phyloP scores from a whole-genome alignment of 495 filamentous ascomycete genomes.

The Tuber aestivum region DNA sequence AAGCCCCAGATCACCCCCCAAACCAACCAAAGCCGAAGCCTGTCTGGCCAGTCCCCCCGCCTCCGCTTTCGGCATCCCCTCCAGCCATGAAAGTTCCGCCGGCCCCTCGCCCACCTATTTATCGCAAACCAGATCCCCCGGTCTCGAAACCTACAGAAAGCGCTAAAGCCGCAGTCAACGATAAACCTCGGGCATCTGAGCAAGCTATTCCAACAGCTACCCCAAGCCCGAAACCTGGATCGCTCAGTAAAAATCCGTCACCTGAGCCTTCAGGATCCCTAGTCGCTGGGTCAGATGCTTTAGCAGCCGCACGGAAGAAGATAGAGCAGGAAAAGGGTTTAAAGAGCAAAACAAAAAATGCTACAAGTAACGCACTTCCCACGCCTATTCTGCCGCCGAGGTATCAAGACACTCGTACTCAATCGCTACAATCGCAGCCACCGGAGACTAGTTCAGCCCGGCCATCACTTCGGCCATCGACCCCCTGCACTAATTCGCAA shows the following conservation, averaged over 20 bases:
- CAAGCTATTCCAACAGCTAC: not conserved
- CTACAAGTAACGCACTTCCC: not conserved
- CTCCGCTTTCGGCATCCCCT: not conserved
- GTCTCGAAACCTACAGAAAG: not conserved
- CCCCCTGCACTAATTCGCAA: not conserved
- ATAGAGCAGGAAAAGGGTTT: constrained; percentile 10
- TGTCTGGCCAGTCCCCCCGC: not conserved
- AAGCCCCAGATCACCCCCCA: not conserved
- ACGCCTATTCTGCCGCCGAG: not conserved
- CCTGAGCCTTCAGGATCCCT: not conserved
- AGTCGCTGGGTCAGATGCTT: constrained; percentile 7
- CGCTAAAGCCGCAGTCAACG: not conserved
- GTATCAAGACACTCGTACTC: not conserved
- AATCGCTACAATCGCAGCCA: not conserved
- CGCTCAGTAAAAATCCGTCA: not conserved
- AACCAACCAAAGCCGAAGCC: not conserved
- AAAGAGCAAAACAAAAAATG: constrained; percentile 8
- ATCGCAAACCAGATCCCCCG: not conserved
- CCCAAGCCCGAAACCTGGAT: not conserved
- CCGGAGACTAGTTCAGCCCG: not conserved
- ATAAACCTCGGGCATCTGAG: not conserved
- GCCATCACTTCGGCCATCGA: not conserved
- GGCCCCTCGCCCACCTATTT: not conserved
- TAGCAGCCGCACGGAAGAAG: constrained; percentile 25
- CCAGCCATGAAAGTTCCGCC: not conserved